phyloP scores from a whole-genome alignment of 371 early-diverging fungal genomes.

The Mortierella sp. region DNA sequence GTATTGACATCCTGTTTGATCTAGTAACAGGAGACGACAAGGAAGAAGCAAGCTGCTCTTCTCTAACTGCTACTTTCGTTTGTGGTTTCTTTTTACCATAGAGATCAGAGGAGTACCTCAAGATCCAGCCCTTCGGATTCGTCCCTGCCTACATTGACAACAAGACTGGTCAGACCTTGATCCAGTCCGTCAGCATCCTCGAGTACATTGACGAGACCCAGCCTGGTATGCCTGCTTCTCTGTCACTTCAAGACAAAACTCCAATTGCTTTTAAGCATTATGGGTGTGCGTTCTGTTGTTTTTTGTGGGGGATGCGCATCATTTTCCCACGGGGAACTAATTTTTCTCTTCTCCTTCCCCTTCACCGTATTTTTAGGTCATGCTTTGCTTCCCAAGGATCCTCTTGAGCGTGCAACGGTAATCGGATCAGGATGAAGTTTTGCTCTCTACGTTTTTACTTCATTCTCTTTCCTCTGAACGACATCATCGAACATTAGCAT shows the following conservation, averaged over 20 bases:
- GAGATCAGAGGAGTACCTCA: conserved; percentile 65
- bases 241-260: neutral
- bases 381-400: conserved; percentile 83
- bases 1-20: neutral
- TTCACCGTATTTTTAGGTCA: conserved; percentile 38
- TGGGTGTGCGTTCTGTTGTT: neutral
- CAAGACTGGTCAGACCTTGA: conserved; percentile 64
- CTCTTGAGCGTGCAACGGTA: conserved; percentile 72
- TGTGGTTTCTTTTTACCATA: conserved; percentile 21
- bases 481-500: neutral
- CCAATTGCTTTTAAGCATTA: too few relatives aligned
- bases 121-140: conserved; percentile 75
- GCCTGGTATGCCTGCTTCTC: conserved; percentile 60
- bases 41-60: neutral
- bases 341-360: neutral
- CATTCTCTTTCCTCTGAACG: neutral
- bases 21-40: neutral
- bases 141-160: conserved; percentile 80
- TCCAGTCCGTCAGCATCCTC: conserved; percentile 86
- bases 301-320: neutral
- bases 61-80: neutral
- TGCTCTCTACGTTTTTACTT: neutral
- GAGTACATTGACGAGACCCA: conserved; percentile 90
- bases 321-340: conserved; percentile 42
- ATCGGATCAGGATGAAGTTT: neutral